Base-by-base conservation (phyloP, 352 stramenopile species). In the Phytophthora pini region DNA sequence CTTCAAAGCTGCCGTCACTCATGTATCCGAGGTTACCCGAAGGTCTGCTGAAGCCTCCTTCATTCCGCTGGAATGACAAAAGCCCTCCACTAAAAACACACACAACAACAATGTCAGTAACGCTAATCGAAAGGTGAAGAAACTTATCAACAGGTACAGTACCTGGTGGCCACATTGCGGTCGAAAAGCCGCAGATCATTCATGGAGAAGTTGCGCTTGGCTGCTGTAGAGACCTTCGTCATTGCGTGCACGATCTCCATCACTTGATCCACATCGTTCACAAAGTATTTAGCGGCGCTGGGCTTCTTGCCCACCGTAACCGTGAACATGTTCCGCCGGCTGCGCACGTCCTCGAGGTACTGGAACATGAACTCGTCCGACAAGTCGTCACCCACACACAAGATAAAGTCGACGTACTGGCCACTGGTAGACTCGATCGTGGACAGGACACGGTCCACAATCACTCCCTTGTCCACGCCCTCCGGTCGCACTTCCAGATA, bases 301-400 rank as follows among this genome's bases (percentile, higher is more conserved):
- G 97, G 97, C 65, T 99, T 99, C 73, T 99, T 99, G 26, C 98
- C 98, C 11, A 99, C 97, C 1, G 97, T 99, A 47, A 97, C 95
- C 1, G 97, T 99, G 52, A 98, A 99, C 36, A 88, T 70, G 65
- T 96, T 96, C 4, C 74, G 66, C 9, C 84, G 74, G 39, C 70
- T 79, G 22, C 84, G 82, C 27, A 72, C 73, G 13, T 93, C 84
- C 50, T 95, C 88, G 17, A 95, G 68, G 52, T 94, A 95, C 53
- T 89, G 78, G 60, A 97, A 99, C 97, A 99, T 99, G 58, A 98
- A 94, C 74, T 99, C 98, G 69, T 99, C 98, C 63, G 96, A 98
- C 55, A 95, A 83, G 71, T 99, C 98, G 73, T 99, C 98, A 51
- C 98, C 98, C 50, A 99, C 73, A 55, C 94, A 97, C 50, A 99